These are phyloP conservation scores for Botryotinia globosa DNA, from an alignment of 2,329 filamentous ascomycete genomes.

Conservation along the genomic window DNA sequence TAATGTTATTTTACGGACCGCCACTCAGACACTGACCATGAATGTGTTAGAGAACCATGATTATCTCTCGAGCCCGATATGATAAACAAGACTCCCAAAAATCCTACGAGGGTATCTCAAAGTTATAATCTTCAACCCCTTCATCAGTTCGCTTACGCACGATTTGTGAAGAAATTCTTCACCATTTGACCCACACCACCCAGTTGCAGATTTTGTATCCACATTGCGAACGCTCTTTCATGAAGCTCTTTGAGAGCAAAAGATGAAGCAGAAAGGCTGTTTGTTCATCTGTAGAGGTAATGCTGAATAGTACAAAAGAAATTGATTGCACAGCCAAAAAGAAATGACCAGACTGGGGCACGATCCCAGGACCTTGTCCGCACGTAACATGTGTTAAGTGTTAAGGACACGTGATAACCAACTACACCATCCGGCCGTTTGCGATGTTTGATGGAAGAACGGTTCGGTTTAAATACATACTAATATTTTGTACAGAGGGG, in stretches of 20 bases:
- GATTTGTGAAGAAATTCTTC: neutral
- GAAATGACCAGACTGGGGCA: slow-evolving; percentile 9
- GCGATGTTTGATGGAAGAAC: no score
- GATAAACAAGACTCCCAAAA: neutral
- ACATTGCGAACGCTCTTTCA: neutral
- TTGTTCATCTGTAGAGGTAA: neutral
- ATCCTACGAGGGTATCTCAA: neutral
- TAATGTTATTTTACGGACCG: neutral
- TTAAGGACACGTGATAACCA: slow-evolving; percentile 22
- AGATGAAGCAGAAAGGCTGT: no score
- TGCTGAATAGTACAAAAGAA: no score
- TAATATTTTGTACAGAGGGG: no score
- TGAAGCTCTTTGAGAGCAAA: neutral
- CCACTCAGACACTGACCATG: neutral
- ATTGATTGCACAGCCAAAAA: neutral
- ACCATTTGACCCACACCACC: neutral
- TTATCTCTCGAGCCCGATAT: neutral
- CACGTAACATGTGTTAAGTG: neutral
- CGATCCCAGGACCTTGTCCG: slow-evolving; percentile 20
- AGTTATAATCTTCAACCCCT: neutral
- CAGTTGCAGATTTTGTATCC: neutral
- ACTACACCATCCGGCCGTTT: slow-evolving; percentile 19
- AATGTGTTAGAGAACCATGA: neutral
- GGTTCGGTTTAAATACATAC: no score
- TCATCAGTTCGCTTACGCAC: neutral